phyloP scores from a whole-genome alignment of 2,329 filamentous ascomycete species.

The Pyrenophora tritici-repentis region DNA sequence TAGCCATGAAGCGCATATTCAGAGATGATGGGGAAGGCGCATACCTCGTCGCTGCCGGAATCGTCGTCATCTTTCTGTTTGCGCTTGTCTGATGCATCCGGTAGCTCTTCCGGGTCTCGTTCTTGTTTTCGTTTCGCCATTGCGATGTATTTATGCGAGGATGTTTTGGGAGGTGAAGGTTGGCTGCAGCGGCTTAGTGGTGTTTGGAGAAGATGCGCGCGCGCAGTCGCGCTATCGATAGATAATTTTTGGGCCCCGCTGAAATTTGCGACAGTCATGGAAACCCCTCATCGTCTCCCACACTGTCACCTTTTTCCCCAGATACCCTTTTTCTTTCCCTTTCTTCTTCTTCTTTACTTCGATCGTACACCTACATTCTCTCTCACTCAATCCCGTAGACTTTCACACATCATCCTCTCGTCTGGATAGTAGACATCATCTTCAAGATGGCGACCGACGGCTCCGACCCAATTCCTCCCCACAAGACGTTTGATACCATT shows the following conservation, averaged over 20 bases:
- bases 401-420: neutral
- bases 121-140: constrained; percentile 47
- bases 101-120: constrained; percentile 43
- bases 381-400: constrained; percentile 15
- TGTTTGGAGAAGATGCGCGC: constrained; percentile 9
- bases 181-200: constrained; percentile 4
- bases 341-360: constrained; percentile 5
- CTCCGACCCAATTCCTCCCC: constrained; percentile 52
- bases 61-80: constrained; percentile 41
- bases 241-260: constrained; percentile 13
- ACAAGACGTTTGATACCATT: constrained; percentile 67
- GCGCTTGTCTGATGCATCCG: constrained; percentile 41
- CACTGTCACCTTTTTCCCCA: constrained; percentile 2
- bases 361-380: constrained; percentile 11
- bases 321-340: constrained; percentile 11
- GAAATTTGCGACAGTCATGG: constrained; percentile 23
- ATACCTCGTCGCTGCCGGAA: constrained; percentile 47
- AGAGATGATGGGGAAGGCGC: constrained; percentile 11
- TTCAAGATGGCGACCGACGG: constrained; percentile 47
- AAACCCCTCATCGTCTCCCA: constrained; percentile 9
- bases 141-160: constrained; percentile 15
- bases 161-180: neutral
- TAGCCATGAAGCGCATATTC: constrained; percentile 12
- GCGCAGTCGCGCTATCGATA: constrained; percentile 14
- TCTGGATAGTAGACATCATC: too few species aligned